Conservation (phyloP, 78 protist genomes). For the Dictyostelium purpureum region DNA sequence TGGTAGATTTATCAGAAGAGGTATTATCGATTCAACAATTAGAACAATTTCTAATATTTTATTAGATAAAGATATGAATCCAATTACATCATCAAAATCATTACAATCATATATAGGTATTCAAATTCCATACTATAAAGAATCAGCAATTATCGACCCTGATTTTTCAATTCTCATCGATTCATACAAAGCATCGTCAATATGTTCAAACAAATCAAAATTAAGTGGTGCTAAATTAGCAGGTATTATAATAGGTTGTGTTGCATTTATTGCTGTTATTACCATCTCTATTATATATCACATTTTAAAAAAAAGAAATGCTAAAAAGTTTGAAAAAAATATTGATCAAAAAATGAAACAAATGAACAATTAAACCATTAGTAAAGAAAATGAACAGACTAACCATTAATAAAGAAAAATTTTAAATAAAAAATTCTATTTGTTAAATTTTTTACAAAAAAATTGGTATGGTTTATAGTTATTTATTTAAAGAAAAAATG, state of each 20-base stretch:
- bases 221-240: neutral
- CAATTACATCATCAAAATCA: neutral
- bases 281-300: neutral
- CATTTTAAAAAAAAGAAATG: neutral
- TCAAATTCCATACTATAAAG: neutral
- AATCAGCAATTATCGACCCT: neutral
- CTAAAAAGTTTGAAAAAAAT: neutral
- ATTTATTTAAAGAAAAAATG: too few relatives aligned
- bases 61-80: neutral
- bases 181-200: neutral
- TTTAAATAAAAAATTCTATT: too few relatives aligned
- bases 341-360: too few relatives aligned
- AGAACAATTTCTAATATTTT: neutral
- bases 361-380: too few relatives aligned
- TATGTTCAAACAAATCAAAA: neutral
- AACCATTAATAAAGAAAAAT: too few relatives aligned
- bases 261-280: neutral
- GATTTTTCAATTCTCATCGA: conserved; percentile 4
- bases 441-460: too few relatives aligned
- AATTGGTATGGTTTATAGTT: too few relatives aligned
- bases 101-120: neutral
- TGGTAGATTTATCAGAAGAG: conserved; percentile 26
- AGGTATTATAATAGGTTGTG: neutral
- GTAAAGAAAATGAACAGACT: too few relatives aligned
- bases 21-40: neutral